Evolutionary conservation across 352 stramenopile genomes (phyloP), one percentile per base, ranked within the genome.

Genomic region (Phytophthora citrophthora): DNA sequence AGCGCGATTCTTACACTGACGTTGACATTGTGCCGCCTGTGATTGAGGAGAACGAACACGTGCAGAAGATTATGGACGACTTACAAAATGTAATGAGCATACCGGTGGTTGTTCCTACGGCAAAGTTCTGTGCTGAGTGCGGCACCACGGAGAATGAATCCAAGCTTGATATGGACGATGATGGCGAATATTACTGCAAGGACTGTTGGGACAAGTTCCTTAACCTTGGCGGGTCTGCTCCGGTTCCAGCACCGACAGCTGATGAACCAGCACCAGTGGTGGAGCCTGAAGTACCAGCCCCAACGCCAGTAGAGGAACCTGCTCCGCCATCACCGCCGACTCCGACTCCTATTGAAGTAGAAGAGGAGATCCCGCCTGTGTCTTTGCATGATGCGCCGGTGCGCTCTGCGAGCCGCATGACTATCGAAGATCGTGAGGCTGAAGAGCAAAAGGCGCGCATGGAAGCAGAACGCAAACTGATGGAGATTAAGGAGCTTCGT

Each of bases 151-250:
- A 95, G 67, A 84, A 88, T 24, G 81, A 92, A 44, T 88, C 77
- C 0, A 85, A 86, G 70, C 72, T 94, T 10, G 82, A 93, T 40
- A 77, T 91, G 45, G 88, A 96, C 61, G 84, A 90, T 31, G 86
- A 96, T 44, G 86, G 85, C 0, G 77, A 94, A 47, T 92, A 89
- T 64, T 96, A 96, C 65, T 96, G 88, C 74, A 91, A 90, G 54
- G 88, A 92, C 61, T 96, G 88, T 49, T 96, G 86, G 86, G 86
- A 93, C 39, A 91, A 94, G 46, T 96, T 92, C 52, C 72, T 92
- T 29, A 88, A 76, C 41, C 34, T 74, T 16, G 75, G 77, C 57
- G 81, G 77, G 2, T 71, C 69, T 16, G 54, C 47, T 40, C 45
- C 70, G 12, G 39, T 41, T 40, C 60, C 51, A 7, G 18, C 23